Evolutionary conservation across 1,139 yeast genomes (phyloP), one percentile per base, ranked within the genome.

Genomic region (Maudiozyma humilis): DNA sequence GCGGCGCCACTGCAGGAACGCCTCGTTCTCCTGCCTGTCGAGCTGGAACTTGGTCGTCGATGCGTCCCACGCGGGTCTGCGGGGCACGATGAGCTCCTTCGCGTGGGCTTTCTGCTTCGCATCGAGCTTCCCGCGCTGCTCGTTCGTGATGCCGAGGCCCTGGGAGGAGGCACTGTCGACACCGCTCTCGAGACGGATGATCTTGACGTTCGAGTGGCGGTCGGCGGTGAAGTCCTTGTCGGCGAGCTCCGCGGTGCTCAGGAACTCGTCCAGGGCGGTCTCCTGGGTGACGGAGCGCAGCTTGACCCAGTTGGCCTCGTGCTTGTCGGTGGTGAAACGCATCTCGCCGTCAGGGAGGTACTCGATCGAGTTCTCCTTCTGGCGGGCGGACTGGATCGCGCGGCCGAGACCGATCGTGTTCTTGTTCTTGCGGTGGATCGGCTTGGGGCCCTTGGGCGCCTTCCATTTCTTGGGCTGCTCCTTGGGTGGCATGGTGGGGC

Each of bases 161-260:
- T 70, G 71, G 25, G 72, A 66, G 12, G 68, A 64, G 12, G 63
- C 63, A 25, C 54, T 56, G 37, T 62, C 66, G n/a, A 49, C 68
- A 39, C 78, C 78, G 58, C 75, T 76, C 41, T 85, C 87, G 48
- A 82, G 79, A 60, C 81, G 78, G 52, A 91, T 82, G 56, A 93
- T 87, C 60, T 83, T 83, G 48, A 91, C 91, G 57, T 83, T 87
- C 43, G 83, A 79, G 46, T 79, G 76, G 57, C 83, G 79, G 53
- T 89, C 96, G 3, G 98, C 96, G 5, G 95, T 81, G 66, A 93
- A 91, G 69, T 91, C 98, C 16, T 93, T 88, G 60, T 88, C 96
- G 1, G 97, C 96, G 51, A 93, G 73, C 63, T 86, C 94, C 0
- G 98, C 98, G 10, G 97, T 89, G 59, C 79, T 83, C 59, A 93